Base-by-base conservation (phyloP, 805 yeast species). In the Komagataella phaffii region DNA sequence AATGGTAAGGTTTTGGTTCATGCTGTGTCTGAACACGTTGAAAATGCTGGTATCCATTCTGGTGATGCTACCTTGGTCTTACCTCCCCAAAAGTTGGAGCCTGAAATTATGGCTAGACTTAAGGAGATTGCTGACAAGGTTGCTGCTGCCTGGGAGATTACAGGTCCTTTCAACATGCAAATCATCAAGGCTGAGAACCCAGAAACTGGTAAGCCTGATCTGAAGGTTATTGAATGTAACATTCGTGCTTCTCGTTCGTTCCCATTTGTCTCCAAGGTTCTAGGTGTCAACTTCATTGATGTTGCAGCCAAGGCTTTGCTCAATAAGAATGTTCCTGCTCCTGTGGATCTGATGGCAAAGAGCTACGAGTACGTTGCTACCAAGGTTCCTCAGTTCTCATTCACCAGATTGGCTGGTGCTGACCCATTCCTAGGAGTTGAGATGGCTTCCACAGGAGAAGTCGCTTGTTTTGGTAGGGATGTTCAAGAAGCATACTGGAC, bases 111-210 rank as follows among this genome's bases (percentile, higher is more conserved):
- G 77, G 70, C 61, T 23, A 79, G 96, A 64, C 75, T 91, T 59
- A 88, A 87, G 70, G 88, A 76, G 49, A 89, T 89, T 61, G 90
- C 98, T 53, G 91, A 84, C 61, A 90, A 88, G 73, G 96, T 91
- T 63, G 98, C 96, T 44, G 67, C 73, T 53, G 98, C 98, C 24
- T 89, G 93, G 86, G 85, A 88, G 54, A 90, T 91, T 62, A 88
- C 97, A 48, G 99, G 99, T 62, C 99, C 99, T 23, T 91, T 86
- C 80, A 91, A 91, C 74, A 95, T 91, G 95, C 98, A 93, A 75
- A 83, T 93, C 66, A 93, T 93, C 68, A 83, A 85, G 69, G 81
- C 83, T 54, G 81, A 77, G 57, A 73, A 80, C 59, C 75, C 77
- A 54, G 80, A 81, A 49, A 74, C 80, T 47, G 75, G 77, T 53